These are phyloP conservation scores for Penicillium malachiteum DNA, from an alignment of 495 filamentous ascomycete species.

Conservation along the genomic window DNA sequence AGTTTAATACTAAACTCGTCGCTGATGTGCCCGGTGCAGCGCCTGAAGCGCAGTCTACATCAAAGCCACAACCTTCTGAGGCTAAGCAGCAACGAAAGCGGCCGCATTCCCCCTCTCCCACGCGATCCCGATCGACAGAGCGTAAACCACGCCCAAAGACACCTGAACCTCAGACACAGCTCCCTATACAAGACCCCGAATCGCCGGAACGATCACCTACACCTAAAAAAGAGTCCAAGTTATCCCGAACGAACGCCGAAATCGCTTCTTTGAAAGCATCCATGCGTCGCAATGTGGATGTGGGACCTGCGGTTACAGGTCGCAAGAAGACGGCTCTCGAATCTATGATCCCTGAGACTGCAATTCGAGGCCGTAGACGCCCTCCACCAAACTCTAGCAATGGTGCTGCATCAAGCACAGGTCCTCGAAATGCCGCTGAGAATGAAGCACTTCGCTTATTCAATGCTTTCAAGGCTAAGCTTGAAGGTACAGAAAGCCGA, in stretches of 20 bases:
- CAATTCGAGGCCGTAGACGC: constrained; percentile 77
- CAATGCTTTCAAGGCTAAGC: constrained; percentile 73
- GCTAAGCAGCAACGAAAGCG: constrained; percentile 7
- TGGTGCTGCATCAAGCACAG: constrained; percentile 14
- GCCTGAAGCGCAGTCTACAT: constrained; percentile 11
- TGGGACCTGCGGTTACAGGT: constrained; percentile 51
- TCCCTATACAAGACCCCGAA: constrained; percentile 49
- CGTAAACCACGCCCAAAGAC: constrained; percentile 23
- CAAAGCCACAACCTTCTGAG: constrained; percentile 12
- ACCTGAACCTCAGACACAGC: constrained; percentile 14
- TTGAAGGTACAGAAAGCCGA: constrained; percentile 60
- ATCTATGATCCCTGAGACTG: constrained; percentile 77
- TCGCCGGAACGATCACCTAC: constrained; percentile 49
- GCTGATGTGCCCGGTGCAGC: constrained; percentile 39
- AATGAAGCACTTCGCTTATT: constrained; percentile 63
- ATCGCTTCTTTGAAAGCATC: constrained; percentile 89
- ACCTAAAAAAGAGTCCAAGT: constrained; percentile 53
- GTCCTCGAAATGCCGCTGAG: constrained; percentile 51
- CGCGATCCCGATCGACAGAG: constrained; percentile 21
- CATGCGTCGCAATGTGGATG: constrained; percentile 75
- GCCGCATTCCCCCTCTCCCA: constrained; percentile 10
- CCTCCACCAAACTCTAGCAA: constrained; percentile 53
- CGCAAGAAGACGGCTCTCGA: constrained; percentile 70
- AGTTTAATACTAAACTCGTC: constrained; percentile 86
- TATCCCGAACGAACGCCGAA: constrained; percentile 83